Percentiles rank a stretch among this genome's conserved stretches.
phyloP scores from a whole-genome alignment of 2,329 filamentous ascomycete species.

The Monosporascus sp. region DNA sequence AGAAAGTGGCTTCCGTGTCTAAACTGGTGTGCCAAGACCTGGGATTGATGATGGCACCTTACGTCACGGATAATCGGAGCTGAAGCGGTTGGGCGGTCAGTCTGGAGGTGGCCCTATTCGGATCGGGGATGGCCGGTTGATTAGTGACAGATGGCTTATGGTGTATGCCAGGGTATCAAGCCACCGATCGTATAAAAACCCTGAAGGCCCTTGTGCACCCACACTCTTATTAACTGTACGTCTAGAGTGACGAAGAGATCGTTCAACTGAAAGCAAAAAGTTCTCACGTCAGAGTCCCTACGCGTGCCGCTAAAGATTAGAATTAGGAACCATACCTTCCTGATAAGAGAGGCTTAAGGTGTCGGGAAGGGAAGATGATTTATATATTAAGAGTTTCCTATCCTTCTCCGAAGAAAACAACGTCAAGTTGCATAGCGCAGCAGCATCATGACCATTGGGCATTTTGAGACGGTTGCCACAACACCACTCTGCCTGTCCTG shows the following conservation, averaged over 20 bases:
- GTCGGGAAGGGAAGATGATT: neutral
- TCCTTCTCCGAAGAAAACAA: neutral
- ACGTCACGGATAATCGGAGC: slow-evolving; percentile 12
- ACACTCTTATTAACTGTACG: neutral
- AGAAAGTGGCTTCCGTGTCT: slow-evolving; percentile 3
- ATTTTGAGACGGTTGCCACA: neutral
- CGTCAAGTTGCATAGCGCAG: neutral
- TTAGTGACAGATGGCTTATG: neutral
- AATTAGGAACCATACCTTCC: too few relatives aligned
- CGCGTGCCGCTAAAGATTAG: too few relatives aligned
- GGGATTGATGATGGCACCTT: slow-evolving; percentile 10
- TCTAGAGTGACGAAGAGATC: too few relatives aligned
- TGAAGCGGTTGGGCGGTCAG: neutral
- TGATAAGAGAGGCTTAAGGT: too few relatives aligned
- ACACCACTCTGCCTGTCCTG: neutral
- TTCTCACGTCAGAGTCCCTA: too few relatives aligned
- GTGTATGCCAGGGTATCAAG: neutral
- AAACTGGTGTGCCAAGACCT: slow-evolving; percentile 5
- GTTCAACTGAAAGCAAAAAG: too few relatives aligned
- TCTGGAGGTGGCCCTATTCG: neutral
- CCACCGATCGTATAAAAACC: neutral
- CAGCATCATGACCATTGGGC: neutral
- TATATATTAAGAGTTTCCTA: neutral
- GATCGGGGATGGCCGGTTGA: neutral
- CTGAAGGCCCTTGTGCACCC: neutral